These are phyloP conservation scores for Taphrina populina DNA, from an alignment of 1,139 yeast genomes.

Conservation along the genomic window DNA sequence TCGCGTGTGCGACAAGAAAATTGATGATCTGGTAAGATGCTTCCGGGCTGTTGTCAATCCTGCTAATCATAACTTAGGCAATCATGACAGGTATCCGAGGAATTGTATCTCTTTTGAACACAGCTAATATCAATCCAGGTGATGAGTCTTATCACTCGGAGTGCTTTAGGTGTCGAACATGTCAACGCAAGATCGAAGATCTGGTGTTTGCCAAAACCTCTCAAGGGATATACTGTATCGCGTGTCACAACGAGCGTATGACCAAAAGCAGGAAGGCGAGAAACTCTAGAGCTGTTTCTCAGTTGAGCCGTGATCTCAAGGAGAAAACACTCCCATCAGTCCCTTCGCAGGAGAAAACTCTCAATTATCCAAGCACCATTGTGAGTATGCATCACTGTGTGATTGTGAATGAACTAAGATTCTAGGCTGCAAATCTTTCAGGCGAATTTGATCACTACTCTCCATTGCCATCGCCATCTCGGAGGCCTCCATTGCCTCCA, in stretches of 20 bases:
- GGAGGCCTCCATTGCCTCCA: slow-evolving; percentile 9
- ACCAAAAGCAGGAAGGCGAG: slow-evolving; percentile 50
- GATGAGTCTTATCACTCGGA: slow-evolving; percentile 89
- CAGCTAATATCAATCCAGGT: slow-evolving; percentile 53
- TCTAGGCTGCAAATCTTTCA: neutral
- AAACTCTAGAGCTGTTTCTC: neutral
- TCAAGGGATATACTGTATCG: slow-evolving; percentile 90
- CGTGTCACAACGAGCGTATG: slow-evolving; percentile 81
- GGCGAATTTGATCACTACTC: neutral
- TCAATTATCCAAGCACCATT: no score
- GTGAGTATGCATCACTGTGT: no score
- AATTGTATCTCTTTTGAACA: no score
- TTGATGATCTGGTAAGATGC: slow-evolving; percentile 64
- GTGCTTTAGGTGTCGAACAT: slow-evolving; percentile 88
- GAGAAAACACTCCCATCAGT: slow-evolving; percentile 10
- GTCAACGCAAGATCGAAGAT: slow-evolving; percentile 85
- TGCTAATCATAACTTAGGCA: slow-evolving; percentile 50
- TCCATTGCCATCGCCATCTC: neutral
- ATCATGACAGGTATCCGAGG: slow-evolving; percentile 60
- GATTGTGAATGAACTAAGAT: no score
- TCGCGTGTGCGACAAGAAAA: slow-evolving; percentile 80
- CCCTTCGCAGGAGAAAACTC: no score
- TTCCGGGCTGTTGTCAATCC: neutral
- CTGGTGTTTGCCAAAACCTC: slow-evolving; percentile 89
- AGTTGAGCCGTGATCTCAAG: neutral